Evolutionary conservation across 2,329 filamentous ascomycete species (phyloP), one percentile per base, ranked within the genome.

Genomic region (Didymella pomorum): DNA sequence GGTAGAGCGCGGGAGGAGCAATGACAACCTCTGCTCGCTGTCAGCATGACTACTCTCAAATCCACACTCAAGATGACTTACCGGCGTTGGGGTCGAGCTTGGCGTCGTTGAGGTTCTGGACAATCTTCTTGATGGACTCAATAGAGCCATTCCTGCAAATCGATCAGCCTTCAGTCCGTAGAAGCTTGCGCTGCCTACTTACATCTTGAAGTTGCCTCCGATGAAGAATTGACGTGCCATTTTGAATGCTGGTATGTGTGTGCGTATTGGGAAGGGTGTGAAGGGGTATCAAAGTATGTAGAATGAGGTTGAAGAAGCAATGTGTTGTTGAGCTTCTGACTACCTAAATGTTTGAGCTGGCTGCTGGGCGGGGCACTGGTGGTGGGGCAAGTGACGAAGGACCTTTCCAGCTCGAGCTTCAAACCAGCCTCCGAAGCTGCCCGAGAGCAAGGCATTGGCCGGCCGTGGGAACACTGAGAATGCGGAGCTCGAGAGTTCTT

Each of bases 161-260:
- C 35, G 44, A 46, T 62, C 57, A 60, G 51, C 35, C 37, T 51
- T 28, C 39, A 26, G 20, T 35, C 33, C 35, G 33, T 47, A 16
- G 20, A 37, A 33, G 46, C 46, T 31, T 6, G 18, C 58, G 66
- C 65, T 62, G 63, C 64, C 39, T 57, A 67, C 72, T 21, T 83
- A 96, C 93, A 98, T 98, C 87, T 99, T 98, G 85, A 98, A 98
- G 89, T 99, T 99, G 78, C 93, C 93, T 81, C 93, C 93, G 80
- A 97, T 91, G 80, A 97, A 96, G 86, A 96, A 97, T 85, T 93
- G 90, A 85, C 93, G 93, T 86, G 89, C 86, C 93, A 96, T 97
- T 75, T 76, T 92, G 86, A 82, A 77, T 63, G 65, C 56, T 62
- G 20, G 29, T 65, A 16, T 44, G 46, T 48, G 28, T 16, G n/a